Evolutionary conservation across 305 asterid genomes (phyloP).

Genomic region (Solanum hybrid): DNA sequence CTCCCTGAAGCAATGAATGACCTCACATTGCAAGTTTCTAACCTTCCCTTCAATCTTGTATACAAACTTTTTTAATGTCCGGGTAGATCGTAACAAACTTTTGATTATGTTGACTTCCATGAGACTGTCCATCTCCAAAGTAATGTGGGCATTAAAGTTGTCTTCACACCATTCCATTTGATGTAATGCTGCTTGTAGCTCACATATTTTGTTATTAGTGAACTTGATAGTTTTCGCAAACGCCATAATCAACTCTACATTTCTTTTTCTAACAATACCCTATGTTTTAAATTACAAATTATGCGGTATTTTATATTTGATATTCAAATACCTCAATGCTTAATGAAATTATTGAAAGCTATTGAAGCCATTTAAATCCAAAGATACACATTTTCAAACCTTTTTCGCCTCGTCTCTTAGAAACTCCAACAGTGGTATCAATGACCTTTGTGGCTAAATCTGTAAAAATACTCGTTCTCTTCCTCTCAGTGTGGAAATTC

Average conservation of each 20-base stretch:
- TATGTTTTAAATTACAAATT: neutral
- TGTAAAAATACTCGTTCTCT: neutral
- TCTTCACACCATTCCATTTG: neutral
- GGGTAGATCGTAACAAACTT: neutral
- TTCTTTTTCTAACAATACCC: neutral
- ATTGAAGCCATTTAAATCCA: neutral
- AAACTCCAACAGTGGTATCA: neutral
- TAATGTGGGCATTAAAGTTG: neutral
- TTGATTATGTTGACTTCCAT: too few species aligned
- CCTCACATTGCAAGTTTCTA: neutral
- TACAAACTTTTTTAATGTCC: neutral
- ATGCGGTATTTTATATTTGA: neutral
- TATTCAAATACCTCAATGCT: neutral
- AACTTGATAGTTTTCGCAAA: neutral
- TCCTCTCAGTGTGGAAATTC: neutral
- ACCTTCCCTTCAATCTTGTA: neutral
- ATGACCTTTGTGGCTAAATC: neutral
- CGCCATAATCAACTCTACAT: neutral
- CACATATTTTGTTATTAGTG: neutral
- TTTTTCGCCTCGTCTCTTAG: neutral
- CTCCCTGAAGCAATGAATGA: neutral
- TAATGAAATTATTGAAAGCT: too few species aligned
- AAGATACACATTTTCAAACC: neutral
- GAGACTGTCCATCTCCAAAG: neutral
- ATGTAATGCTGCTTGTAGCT: neutral